Evolutionary conservation across 176 grass and related monocot genomes (phyloP), one percentile per base, ranked within the genome.

Genomic region (Raddia guianensis): DNA sequence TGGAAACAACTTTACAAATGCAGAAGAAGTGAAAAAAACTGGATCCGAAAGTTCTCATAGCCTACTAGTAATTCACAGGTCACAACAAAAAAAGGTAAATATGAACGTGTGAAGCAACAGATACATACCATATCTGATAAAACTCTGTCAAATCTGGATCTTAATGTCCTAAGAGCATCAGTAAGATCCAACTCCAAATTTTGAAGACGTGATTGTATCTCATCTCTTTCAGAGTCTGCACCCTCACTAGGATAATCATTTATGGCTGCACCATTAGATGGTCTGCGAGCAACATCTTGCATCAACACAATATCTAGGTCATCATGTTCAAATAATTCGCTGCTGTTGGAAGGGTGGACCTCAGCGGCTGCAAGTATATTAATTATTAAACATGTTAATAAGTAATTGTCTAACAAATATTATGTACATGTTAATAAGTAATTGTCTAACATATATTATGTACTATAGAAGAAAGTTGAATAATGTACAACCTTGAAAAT

Each of bases 151-250:
- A 86, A 84, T 91, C 73, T 99, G 65, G 84, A 95, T 78, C 88
- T 93, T 75, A 95, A 49, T 70, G 82, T 88, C 32, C 85, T 74
- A 51, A 91, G 87, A 81, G 90, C 70, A 58, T 79, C 58, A 55
- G 73, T 90, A 84, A 99, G 92, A 82, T 90, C 89, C 45, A 86
- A 72, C 69, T 95, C 96, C 76, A 99, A 87, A 69, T 53, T 86
- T 43, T 95, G 90, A 87, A 99, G 84, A 47, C 85, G 86, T 64
- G 52, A 55, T 67, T 72, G 81, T 87, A 93, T 93, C 57, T 99
- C 78, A 65, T 86, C 90, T 83, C 81, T 80, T 75, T 91, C 90
- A 79, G 63, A 49, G 47, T 44, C 49, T 56, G 27, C 55, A 79
- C 15, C 73, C 32, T 76, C 80, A 69, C 37, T 75, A 67, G 50